Conservation (phyloP, 805 yeast genomes). For the Pichia membranifaciens region DNA sequence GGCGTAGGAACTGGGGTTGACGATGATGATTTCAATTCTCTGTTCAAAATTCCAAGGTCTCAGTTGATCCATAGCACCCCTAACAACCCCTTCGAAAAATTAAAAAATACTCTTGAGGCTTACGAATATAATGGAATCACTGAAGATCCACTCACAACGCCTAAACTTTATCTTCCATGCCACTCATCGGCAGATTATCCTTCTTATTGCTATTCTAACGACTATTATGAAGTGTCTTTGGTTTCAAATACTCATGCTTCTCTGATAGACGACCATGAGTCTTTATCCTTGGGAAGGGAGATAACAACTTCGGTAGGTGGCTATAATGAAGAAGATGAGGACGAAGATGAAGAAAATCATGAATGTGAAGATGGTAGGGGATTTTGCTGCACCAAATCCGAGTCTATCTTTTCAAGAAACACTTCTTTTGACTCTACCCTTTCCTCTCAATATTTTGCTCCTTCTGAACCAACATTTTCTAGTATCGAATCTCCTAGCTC, state of each 20-base stretch:
- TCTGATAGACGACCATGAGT: no score
- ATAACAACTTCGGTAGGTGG: no score
- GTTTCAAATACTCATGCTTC: background rate
- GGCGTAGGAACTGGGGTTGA: background rate
- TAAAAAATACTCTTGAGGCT: no score
- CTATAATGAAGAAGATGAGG: background rate
- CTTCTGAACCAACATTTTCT: background rate
- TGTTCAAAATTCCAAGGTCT: background rate
- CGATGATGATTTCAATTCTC: background rate
- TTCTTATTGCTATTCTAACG: conserved; percentile 3
- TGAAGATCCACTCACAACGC: no score
- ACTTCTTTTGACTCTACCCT: background rate
- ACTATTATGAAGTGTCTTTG: conserved; percentile 2
- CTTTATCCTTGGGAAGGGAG: no score
- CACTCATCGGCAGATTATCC: background rate
- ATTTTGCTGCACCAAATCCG: no score
- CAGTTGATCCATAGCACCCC: background rate
- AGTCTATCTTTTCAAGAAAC: background rate
- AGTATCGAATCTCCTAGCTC: conserved; percentile 1
- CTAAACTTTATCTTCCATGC: no score
- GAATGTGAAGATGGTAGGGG: no score
- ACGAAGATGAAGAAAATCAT: background rate
- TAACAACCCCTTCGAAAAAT: no score
- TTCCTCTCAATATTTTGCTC: background rate
- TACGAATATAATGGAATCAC: no score